These are phyloP conservation scores for Kodamaea sp. DNA, from an alignment of 1,139 yeast species.

Conservation along the genomic window DNA sequence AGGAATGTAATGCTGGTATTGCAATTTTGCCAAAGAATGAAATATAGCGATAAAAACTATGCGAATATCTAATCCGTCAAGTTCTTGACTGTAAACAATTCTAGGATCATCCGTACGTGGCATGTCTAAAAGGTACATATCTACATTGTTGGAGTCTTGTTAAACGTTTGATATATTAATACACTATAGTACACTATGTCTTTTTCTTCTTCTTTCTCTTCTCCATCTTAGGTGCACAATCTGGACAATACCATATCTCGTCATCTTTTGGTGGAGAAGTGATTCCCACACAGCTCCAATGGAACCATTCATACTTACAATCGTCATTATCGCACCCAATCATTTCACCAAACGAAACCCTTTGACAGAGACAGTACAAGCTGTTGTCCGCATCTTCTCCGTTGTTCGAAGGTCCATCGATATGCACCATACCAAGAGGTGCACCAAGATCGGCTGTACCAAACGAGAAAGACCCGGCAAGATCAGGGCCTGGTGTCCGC, in stretches of 20 bases:
- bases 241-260: constrained; percentile 72
- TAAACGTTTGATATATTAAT: too few relatives aligned
- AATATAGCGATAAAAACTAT: too few relatives aligned
- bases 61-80: too few relatives aligned
- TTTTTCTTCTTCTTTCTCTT: constrained; percentile 48
- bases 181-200: constrained; percentile 13
- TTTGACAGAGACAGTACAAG: constrained; percentile 79
- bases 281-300: constrained; percentile 81
- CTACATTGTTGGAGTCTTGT: too few relatives aligned
- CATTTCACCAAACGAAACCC: constrained; percentile 89
- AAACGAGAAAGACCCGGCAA: constrained; percentile 8
- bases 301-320: constrained; percentile 88
- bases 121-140: too few relatives aligned
- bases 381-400: constrained; percentile 66
- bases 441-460: constrained; percentile 10
- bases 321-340: constrained; percentile 86
- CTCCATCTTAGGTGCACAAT: constrained; percentile 55
- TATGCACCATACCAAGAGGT: constrained; percentile 11
- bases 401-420: constrained; percentile 15
- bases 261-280: constrained; percentile 67
- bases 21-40: too few relatives aligned
- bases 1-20: too few relatives aligned
- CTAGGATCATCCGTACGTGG: too few relatives aligned
- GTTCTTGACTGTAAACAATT: too few relatives aligned
- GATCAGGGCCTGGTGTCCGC: constrained; percentile 12